These are phyloP conservation scores for Fusarium fujikuroi DNA, from an alignment of 2,329 filamentous ascomycete species.

Conservation along the genomic window DNA sequence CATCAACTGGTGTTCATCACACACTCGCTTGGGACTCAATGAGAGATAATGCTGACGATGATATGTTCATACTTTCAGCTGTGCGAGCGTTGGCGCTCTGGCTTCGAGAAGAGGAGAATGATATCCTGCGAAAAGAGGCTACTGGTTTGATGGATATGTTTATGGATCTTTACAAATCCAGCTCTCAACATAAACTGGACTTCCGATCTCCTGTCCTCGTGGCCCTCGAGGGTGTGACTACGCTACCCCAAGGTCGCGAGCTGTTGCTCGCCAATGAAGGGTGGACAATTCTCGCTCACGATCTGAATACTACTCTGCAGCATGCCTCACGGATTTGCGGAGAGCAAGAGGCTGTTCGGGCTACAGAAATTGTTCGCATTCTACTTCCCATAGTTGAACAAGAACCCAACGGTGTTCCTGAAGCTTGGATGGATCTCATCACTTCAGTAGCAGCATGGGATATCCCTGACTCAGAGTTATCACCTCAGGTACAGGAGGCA, in stretches of 20 bases:
- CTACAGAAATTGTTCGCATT: slow-evolving; percentile 66
- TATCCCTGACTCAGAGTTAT: slow-evolving; percentile 47
- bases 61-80: slow-evolving; percentile 69
- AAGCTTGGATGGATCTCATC: slow-evolving; percentile 68
- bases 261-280: slow-evolving; percentile 62
- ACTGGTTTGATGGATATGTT: slow-evolving; percentile 72
- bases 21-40: slow-evolving; percentile 70
- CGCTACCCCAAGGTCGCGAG: slow-evolving; percentile 58
- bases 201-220: slow-evolving; percentile 68
- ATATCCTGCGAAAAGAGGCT: slow-evolving; percentile 65
- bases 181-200: slow-evolving; percentile 55
- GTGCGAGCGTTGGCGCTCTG: slow-evolving; percentile 70
- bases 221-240: slow-evolving; percentile 68
- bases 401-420: slow-evolving; percentile 56
- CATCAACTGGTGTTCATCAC: slow-evolving; percentile 56
- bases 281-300: slow-evolving; percentile 63
- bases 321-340: slow-evolving; percentile 38
- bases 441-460: slow-evolving; percentile 62
- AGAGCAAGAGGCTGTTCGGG: slow-evolving; percentile 54
- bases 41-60: slow-evolving; percentile 59
- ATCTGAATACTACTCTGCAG: slow-evolving; percentile 60
- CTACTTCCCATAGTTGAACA: slow-evolving; percentile 64
- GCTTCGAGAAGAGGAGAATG: slow-evolving; percentile 76
- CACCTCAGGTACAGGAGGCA: slow-evolving; percentile 57
- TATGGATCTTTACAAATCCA: slow-evolving; percentile 66